Evolutionary conservation across 1,284 basidiomycete genomes (phyloP).

Genomic region (Erythrobasidium hasegawianum): DNA sequence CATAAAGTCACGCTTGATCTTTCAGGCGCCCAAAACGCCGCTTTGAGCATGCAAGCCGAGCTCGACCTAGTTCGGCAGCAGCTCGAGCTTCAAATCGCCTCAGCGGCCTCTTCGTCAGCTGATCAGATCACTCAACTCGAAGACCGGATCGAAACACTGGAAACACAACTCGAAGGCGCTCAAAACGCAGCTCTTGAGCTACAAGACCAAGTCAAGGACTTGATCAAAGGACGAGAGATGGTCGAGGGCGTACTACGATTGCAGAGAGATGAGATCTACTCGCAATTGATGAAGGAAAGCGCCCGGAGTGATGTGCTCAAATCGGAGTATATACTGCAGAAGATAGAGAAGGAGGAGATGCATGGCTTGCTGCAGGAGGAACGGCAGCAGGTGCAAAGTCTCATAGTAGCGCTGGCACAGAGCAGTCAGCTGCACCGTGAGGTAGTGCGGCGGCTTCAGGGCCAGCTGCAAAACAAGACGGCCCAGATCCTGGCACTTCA

Average conservation of each 20-base stretch:
- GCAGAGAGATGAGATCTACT: not conserved
- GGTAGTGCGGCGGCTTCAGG: not conserved
- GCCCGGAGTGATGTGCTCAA: not conserved
- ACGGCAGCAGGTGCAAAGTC: not conserved
- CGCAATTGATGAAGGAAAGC: not conserved
- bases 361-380: not conserved
- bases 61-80: too few species aligned
- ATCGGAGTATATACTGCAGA: not conserved
- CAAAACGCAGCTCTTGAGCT: conserved; percentile 1
- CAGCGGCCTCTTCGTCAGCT: too few species aligned
- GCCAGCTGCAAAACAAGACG: not conserved
- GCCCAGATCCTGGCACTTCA: not conserved
- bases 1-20: not conserved
- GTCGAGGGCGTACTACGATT: not conserved
- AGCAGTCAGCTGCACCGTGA: not conserved
- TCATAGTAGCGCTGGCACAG: not conserved
- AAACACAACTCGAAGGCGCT: conserved; percentile 10
- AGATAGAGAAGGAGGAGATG: not conserved
- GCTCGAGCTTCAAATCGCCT: too few species aligned
- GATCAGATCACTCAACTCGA: not conserved
- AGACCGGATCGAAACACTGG: not conserved
- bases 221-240: not conserved
- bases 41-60: not conserved
- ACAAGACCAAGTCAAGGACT: not conserved
- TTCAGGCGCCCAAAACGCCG: not conserved